A percentile compares a stretch with the other conserved stretches of the same genome.
These are phyloP conservation scores for Penicillium sp. DNA, from an alignment of 2,329 filamentous ascomycete genomes.

Conservation along the genomic window DNA sequence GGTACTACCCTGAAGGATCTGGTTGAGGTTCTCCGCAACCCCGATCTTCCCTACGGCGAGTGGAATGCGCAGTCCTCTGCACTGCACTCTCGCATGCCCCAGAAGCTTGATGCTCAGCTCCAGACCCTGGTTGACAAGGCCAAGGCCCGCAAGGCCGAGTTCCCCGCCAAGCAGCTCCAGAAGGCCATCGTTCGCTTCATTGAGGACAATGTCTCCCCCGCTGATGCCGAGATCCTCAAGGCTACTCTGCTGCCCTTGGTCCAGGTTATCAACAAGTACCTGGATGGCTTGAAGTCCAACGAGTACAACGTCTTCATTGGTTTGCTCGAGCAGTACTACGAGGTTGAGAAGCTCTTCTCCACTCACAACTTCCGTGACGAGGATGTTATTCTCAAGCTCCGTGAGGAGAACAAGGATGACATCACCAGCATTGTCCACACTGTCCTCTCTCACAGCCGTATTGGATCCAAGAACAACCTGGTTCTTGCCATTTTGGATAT, in stretches of 20 bases:
- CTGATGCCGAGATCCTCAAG: conserved; percentile 74
- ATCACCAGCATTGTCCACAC: conserved; percentile 80
- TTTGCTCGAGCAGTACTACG: conserved; percentile 79
- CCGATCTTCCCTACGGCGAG: conserved; percentile 91
- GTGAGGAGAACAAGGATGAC: conserved; percentile 96
- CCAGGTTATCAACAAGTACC: conserved; percentile 76
- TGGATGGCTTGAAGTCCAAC: conserved; percentile 85
- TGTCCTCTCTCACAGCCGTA: conserved; percentile 90
- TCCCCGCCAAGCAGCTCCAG: conserved; percentile 83
- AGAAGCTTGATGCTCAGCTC: conserved; percentile 82
- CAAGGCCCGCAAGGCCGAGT: conserved; percentile 76
- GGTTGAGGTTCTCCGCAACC: conserved; percentile 84
- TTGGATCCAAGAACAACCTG: conserved; percentile 91
- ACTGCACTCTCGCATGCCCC: conserved; percentile 94
- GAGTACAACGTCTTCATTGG: conserved; percentile 81
- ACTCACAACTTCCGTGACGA: conserved; percentile 84
- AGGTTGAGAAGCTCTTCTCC: conserved; percentile 85
- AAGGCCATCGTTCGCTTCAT: conserved; percentile 87
- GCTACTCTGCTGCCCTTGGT: conserved; percentile 73
- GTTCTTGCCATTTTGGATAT: conserved; percentile 88
- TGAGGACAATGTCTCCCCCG: conserved; percentile 75
- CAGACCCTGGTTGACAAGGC: conserved; percentile 84
- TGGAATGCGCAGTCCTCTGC: conserved; percentile 96
- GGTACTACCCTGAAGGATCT: conserved; percentile 79
- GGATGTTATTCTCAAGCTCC: conserved; percentile 87